Percentiles rank a stretch among this genome's conserved stretches.
phyloP scores from a whole-genome alignment of 768 basidiomycete genomes.

The Suillus ampliporus region DNA sequence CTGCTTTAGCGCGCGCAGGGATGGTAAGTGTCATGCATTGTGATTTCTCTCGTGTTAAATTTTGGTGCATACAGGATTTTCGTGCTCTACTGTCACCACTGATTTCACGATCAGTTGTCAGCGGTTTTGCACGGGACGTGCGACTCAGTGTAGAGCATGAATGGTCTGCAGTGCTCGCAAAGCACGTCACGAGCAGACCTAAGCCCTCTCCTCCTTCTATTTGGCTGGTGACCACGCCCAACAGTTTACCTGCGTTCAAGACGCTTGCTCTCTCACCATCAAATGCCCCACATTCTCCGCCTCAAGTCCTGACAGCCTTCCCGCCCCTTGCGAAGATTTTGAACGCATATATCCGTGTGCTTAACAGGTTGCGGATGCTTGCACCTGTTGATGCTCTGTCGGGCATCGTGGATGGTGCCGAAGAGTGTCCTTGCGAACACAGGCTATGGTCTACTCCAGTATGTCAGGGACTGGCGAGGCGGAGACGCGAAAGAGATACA shows the following conservation, averaged over 20 bases:
- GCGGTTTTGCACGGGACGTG: slow-evolving; percentile 56
- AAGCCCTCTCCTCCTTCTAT: slow-evolving; percentile 47
- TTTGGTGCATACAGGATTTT: slow-evolving; percentile 56
- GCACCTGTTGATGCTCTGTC: slow-evolving; percentile 67
- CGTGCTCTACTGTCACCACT: slow-evolving; percentile 67
- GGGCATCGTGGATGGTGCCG: slow-evolving; percentile 56
- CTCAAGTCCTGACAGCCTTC: slow-evolving; percentile 72
- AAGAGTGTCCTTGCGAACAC: slow-evolving; percentile 53
- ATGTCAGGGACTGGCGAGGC: slow-evolving; percentile 47
- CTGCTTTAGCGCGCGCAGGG: slow-evolving; percentile 90
- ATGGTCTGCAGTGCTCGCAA: slow-evolving; percentile 41
- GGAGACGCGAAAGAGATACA: slow-evolving; percentile 34
- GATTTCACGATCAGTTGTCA: slow-evolving; percentile 66
- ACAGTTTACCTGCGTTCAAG: slow-evolving; percentile 34
- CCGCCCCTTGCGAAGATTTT: slow-evolving; percentile 75
- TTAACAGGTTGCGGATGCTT: slow-evolving; percentile 84
- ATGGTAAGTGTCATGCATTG: slow-evolving; percentile 49
- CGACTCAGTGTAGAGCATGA: slow-evolving; percentile 33
- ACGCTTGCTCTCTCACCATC: slow-evolving; percentile 26
- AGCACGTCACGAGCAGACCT: slow-evolving; percentile 17
- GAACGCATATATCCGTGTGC: slow-evolving; percentile 72
- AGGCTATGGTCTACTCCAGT: slow-evolving; percentile 52
- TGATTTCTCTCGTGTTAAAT: slow-evolving; percentile 1
- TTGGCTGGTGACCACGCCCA: slow-evolving; percentile 54
- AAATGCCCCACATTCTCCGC: slow-evolving; percentile 64